phyloP scores from a whole-genome alignment of 164 flowering plant species.

The Malania oleifera region DNA sequence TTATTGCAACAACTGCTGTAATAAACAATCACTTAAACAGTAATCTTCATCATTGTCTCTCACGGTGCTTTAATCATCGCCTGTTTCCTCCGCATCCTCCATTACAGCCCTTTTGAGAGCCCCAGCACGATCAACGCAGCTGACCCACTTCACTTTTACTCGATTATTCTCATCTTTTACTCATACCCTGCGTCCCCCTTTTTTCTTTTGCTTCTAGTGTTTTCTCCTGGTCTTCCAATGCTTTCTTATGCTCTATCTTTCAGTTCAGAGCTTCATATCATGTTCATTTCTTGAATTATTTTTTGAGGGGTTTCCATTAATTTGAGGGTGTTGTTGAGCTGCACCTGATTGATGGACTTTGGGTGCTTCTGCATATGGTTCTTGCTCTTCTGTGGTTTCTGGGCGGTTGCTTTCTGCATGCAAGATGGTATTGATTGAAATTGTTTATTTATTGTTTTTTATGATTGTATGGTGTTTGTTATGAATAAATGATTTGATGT shows the following conservation, averaged over 20 bases:
- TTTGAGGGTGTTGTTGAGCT: background rate
- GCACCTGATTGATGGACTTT: constrained; percentile 27
- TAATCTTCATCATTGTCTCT: constrained; percentile 4
- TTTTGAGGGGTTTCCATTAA: background rate
- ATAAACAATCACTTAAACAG: background rate
- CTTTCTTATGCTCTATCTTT: no score
- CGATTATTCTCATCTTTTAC: background rate
- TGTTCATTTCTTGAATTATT: background rate
- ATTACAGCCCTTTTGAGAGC: no score
- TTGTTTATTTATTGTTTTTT: no score
- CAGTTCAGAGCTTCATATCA: no score
- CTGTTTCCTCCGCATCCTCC: background rate
- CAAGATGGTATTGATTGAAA: constrained; percentile 76
- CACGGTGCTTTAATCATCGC: constrained; percentile 5
- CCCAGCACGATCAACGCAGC: background rate
- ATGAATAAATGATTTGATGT: no score
- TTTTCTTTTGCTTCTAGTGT: no score
- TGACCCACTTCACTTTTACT: constrained; percentile 3
- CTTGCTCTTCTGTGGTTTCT: constrained; percentile 23
- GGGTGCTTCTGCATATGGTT: constrained; percentile 22
- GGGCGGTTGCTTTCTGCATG: constrained; percentile 25
- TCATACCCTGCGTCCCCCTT: no score
- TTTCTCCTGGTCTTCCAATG: no score
- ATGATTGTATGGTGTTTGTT: no score
- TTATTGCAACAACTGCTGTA: no score